Base-by-base conservation (phyloP, 2,329 filamentous ascomycete genomes). In the Clonostachys sp. region DNA sequence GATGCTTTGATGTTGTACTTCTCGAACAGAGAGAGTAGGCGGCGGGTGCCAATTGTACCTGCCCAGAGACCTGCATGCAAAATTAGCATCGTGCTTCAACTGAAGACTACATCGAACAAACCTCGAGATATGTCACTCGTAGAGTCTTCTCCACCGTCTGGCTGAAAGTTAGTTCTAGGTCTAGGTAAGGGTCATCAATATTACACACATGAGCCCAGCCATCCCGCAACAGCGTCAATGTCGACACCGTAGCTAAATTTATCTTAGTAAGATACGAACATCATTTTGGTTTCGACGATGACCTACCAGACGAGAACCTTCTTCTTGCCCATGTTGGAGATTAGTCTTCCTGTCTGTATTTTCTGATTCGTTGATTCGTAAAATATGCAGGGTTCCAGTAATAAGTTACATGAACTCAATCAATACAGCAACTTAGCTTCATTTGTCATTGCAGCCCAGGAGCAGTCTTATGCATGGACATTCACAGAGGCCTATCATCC, bases 201-300 rank as follows among this genome's bases (percentile, higher is more conserved):
- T 30, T 3, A 30, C 24, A 10, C 9, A 30, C 24, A 48, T 5
- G 75, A 78, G n/a, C 77, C 77, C 3, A 78, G 64, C 70, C 71
- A 79, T 45, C 72, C 71, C 2, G 73, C 74, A 5, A 80, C 65
- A 14, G 76, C 76, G 49, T 80, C 77, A 52, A 80, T 79, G 56
- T 80, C 76, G 33, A 70, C 57, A 18, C 46, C 46, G 30, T 48
- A 48, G 35, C 46, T 48, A 36, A 39, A 24, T n/a, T 16, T 8
- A 12, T 9, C 16, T 39, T 39, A 20, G 17, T 12, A 12, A 10
- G 34, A 39, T 16, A 10, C 2, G 16, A n/a, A 8, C 17, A 18
- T 33, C n/a, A 12, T 46, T 24, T 16, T 9, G 1, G 2, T 1
- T 24, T 44, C 14, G 33, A 18, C 4, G 7, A 12, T 14, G 3